Percentiles rank a stretch among this genome's conserved stretches.
phyloP scores from a whole-genome alignment of 2,329 filamentous ascomycete species.

The Diaporthe citriasiana region DNA sequence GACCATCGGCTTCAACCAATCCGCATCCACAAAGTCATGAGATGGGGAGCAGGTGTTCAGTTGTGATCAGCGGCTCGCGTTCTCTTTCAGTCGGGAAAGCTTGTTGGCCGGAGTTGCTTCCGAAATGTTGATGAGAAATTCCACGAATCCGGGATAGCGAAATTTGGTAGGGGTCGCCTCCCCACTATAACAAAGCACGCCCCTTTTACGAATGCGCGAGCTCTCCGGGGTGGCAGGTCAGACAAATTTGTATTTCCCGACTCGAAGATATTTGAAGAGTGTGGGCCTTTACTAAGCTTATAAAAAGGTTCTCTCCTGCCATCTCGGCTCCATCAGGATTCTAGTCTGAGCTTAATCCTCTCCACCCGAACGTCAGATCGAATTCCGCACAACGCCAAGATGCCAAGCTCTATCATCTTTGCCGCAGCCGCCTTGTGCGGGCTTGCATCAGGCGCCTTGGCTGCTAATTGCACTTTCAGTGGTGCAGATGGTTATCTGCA shows the following conservation, averaged over 20 bases:
- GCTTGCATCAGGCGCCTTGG: conserved; percentile 39
- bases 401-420: conserved; percentile 6
- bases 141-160: conserved; percentile 35
- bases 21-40: neutral
- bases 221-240: neutral
- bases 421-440: conserved; percentile 21
- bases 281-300: conserved; percentile 5
- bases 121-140: conserved; percentile 13
- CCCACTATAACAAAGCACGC: conserved; percentile 9
- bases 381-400: conserved; percentile 1
- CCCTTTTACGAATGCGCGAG: conserved; percentile 16
- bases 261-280: neutral
- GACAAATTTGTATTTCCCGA: neutral
- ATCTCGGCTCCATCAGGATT: neutral
- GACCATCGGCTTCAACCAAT: neutral
- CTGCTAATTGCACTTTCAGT: conserved; percentile 65
- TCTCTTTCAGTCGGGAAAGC: conserved; percentile 3
- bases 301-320: conserved; percentile 6
- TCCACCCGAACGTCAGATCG: neutral
- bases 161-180: conserved; percentile 33
- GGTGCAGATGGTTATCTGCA: conserved; percentile 56
- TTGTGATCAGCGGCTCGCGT: conserved; percentile 19
- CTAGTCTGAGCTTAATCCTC: neutral
- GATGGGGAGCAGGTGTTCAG: neutral
- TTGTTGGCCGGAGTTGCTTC: conserved; percentile 9